Percentiles rank a stretch among this genome's conserved stretches.
Conservation (phyloP, 1,139 yeast genomes). For the Trichomonascaceae sp. region DNA sequence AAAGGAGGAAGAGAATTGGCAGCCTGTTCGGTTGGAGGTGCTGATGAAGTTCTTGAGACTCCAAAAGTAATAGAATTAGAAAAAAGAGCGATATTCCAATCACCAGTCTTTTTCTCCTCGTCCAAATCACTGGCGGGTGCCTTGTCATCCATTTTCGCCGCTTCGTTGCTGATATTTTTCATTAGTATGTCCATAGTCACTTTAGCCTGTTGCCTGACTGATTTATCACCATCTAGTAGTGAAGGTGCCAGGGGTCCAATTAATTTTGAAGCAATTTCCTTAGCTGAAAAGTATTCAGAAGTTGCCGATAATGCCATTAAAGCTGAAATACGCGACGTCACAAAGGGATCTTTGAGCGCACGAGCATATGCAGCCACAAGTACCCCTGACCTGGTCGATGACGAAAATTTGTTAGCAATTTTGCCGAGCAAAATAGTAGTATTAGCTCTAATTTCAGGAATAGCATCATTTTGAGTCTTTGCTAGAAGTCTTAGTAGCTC, state of each 20-base stretch:
- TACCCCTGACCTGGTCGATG: conserved; percentile 42
- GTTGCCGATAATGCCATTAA: conserved; percentile 66
- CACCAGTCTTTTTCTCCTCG: not conserved
- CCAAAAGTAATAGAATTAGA: not conserved
- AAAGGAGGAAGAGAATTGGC: not conserved
- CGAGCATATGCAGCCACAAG: conserved; percentile 82
- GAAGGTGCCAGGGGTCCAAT: conserved; percentile 82
- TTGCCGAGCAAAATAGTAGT: conserved; percentile 72
- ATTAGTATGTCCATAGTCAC: conserved; percentile 59
- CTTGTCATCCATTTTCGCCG: conserved; percentile 38
- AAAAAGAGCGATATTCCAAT: conserved; percentile 6
- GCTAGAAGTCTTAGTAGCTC: conserved; percentile 79
- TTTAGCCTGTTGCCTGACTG: conserved; percentile 69
- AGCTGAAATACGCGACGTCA: conserved; percentile 74
- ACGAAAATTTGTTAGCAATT: conserved; percentile 59
- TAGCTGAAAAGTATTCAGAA: conserved; percentile 61
- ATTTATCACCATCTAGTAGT: conserved; percentile 64
- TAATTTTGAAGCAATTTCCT: conserved; percentile 74
- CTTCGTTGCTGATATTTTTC: conserved; percentile 57
- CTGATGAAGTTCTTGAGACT: conserved; percentile 8
- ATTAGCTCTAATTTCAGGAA: conserved; percentile 78
- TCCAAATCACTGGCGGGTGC: not conserved
- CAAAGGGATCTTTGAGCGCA: conserved; percentile 73
- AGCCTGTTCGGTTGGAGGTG: not conserved
- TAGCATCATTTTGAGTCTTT: conserved; percentile 79